Base-by-base conservation (phyloP, 805 yeast genomes). In the Candida sithepensis region DNA sequence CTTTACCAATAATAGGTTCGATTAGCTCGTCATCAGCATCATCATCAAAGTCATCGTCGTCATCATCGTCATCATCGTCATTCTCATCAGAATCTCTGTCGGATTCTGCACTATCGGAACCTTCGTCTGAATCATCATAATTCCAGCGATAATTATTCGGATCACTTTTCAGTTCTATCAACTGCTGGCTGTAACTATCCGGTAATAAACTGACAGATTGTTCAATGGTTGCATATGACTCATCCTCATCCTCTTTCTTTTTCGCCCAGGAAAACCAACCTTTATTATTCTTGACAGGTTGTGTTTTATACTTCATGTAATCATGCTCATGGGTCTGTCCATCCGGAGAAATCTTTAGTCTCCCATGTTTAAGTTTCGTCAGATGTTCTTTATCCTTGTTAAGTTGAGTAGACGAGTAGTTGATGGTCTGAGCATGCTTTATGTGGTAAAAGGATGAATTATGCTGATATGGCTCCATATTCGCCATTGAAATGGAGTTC, bases 1-100 rank as follows among this genome's bases (percentile, higher is more conserved):
- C 69, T 30, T 70, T 70, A 22, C 81, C 81, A 32, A 79, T 77
- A 2, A 79, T 79, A 8, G 75, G 73, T 46, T 70, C 75, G 19
- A 70, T 69, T 46, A 66, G 57, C 47, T 68, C 69, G 42, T 66
- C 67, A 44, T 69, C 73, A 2, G 68, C 61, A 41, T 65, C 72
- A 48, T 67, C 69, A 46, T 68, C 70, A 43, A 64, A 64, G 39
- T 67, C 71, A 41, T 55, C 63, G 16, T 62, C 67, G 19, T 57
- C 63, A 9, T 57, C 66, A 9, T 55, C 60, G 10, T 56, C 64
- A 2, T 50, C 53, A 24, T 48, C 56, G 2, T 45, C 54, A 19
- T 48, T 56, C 18, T 45, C 44, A 13, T 52, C 56, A 20, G 28
- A 7, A 24, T 24, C 28, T 10, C 10, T 24, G 28, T 53, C 54